A percentile compares a stretch with the other conserved stretches of the same genome.
Conservation (phyloP, 345 rosid genomes). For the Melastoma malabathricum region DNA sequence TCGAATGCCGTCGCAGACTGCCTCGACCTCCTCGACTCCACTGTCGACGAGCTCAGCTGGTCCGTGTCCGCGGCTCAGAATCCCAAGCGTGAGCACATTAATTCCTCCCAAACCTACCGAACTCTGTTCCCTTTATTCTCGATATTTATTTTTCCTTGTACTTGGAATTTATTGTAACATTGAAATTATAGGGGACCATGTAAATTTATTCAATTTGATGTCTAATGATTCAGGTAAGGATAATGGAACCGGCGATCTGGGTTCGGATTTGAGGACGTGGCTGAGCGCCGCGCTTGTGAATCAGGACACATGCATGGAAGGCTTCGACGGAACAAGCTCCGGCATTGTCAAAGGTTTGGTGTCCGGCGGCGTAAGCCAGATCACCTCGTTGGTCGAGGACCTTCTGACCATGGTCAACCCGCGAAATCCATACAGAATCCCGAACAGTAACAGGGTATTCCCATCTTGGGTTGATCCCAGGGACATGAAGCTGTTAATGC, state of each 20-base stretch:
- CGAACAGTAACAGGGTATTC: slow-evolving; percentile 1
- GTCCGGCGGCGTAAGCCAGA: slow-evolving; percentile 37
- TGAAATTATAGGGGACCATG: background rate
- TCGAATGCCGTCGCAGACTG: slow-evolving; percentile 15
- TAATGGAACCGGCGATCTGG: slow-evolving; percentile 52
- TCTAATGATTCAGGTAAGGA: slow-evolving; percentile 31
- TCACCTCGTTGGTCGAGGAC: slow-evolving; percentile 28
- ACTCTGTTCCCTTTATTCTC: background rate
- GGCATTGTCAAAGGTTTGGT: slow-evolving; percentile 34
- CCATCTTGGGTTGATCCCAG: background rate
- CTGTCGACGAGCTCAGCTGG: slow-evolving; percentile 16
- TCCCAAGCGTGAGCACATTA: slow-evolving; percentile 5
- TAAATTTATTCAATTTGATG: background rate
- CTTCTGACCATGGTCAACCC: slow-evolving; percentile 46
- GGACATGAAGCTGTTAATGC: slow-evolving; percentile 9
- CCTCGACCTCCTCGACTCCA: slow-evolving; percentile 15
- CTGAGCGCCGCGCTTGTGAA: slow-evolving; percentile 68
- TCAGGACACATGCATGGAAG: slow-evolving; percentile 76
- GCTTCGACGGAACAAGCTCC: slow-evolving; percentile 44
- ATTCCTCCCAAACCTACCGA: background rate
- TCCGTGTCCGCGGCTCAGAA: slow-evolving; percentile 12
- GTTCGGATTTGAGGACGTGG: slow-evolving; percentile 63
- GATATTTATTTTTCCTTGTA: background rate
- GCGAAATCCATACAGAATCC: slow-evolving; percentile 9
- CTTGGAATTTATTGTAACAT: background rate